Percentiles rank a stretch among this genome's conserved stretches.
These are phyloP conservation scores for Yamadazyma buinensis DNA, from an alignment of 1,139 yeast species.

Conservation along the genomic window DNA sequence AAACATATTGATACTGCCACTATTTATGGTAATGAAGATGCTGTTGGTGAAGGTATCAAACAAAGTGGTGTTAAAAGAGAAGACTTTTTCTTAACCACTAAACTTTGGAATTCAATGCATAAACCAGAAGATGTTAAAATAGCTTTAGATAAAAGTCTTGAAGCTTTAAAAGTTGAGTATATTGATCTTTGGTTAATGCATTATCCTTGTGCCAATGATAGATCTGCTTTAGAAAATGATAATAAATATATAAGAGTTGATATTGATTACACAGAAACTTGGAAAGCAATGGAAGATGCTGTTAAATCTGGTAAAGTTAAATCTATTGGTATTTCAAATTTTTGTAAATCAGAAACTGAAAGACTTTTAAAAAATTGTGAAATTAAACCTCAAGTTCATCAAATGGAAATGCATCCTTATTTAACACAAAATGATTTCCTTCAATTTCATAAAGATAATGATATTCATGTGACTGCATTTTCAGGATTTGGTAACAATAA, in stretches of 20 bases:
- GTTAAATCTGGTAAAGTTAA: constrained; percentile 52
- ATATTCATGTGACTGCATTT: constrained; percentile 33
- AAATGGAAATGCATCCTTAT: constrained; percentile 75
- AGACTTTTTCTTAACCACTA: constrained; percentile 63
- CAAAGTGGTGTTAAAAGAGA: constrained; percentile 48
- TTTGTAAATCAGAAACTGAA: constrained; percentile 50
- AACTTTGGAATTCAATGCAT: constrained; percentile 33
- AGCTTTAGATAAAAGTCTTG: constrained; percentile 27
- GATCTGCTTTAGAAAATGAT: constrained; percentile 42
- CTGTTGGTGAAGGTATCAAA: constrained; percentile 52
- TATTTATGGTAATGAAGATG: constrained; percentile 50
- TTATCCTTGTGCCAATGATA: constrained; percentile 49
- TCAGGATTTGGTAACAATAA: constrained; percentile 25
- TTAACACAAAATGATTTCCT: constrained; percentile 62
- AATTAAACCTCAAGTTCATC: constrained; percentile 58
- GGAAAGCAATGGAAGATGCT: constrained; percentile 61
- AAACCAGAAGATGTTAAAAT: constrained; percentile 20
- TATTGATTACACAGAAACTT: constrained; percentile 38
- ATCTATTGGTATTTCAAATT: constrained; percentile 69
- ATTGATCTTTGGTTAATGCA: constrained; percentile 56
- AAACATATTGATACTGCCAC: constrained; percentile 44
- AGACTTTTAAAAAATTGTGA: constrained; percentile 54
- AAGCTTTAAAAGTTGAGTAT: constrained; percentile 35
- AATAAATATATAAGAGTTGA: neutral
- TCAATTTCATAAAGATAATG: constrained; percentile 41